phyloP scores from a whole-genome alignment of 2,329 filamentous ascomycete species.

The Beauveria scarabaeidicola region DNA sequence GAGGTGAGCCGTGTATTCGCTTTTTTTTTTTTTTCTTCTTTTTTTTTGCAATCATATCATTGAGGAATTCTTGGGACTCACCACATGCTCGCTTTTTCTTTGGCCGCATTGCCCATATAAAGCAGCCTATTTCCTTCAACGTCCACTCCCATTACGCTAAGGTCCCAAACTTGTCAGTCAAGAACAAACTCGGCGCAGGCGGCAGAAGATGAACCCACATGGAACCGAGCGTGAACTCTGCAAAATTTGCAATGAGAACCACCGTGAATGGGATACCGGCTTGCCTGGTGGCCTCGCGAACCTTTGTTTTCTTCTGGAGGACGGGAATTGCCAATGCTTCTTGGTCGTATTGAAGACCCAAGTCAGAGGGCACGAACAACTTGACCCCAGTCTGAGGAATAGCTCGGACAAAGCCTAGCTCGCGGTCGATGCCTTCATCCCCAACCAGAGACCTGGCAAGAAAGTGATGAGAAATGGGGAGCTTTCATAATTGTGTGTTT shows the following conservation, averaged over 20 bases:
- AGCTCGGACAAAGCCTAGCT: not conserved
- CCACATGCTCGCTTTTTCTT: no score
- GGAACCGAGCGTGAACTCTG: no score
- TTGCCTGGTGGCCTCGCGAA: not conserved
- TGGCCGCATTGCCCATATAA: not conserved
- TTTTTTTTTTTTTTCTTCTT: not conserved
- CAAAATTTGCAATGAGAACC: not conserved
- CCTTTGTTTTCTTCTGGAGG: not conserved
- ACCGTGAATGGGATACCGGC: not conserved
- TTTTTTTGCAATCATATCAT: not conserved
- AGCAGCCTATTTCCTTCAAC: not conserved
- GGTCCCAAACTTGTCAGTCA: no score
- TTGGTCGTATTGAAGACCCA: not conserved
- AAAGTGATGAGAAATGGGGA: not conserved
- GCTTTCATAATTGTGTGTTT: rapidly evolving
- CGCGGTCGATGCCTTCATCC: not conserved
- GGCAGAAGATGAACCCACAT: no score
- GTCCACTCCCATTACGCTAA: not conserved
- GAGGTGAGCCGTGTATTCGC: not conserved
- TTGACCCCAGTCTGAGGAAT: not conserved
- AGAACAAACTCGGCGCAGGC: no score
- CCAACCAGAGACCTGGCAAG: not conserved
- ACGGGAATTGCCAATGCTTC: not conserved
- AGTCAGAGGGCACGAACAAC: conserved; percentile 1
- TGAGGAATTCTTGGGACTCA: no score